Evolutionary conservation across 352 stramenopile genomes (phyloP).

Genomic region (Globisporangium irregulare): DNA sequence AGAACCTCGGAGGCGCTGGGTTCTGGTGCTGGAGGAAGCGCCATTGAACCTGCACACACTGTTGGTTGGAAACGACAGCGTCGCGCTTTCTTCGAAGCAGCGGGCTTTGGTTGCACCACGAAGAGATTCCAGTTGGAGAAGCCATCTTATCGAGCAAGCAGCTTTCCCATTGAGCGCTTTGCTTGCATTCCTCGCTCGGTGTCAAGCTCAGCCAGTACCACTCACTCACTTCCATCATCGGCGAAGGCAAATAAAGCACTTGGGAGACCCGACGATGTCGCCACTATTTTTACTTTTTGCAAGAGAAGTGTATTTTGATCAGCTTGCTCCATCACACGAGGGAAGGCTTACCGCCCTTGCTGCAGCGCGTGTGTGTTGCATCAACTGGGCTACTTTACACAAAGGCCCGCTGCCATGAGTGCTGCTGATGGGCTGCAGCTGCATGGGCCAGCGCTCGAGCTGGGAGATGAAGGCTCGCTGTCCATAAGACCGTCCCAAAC

Average conservation of each 20-base stretch:
- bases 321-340: not conserved
- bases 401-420: not conserved
- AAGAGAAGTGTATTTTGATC: conserved; percentile 2
- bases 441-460: no score
- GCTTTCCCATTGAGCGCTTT: not conserved
- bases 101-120: conserved; percentile 25
- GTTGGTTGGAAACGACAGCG: conserved; percentile 18
- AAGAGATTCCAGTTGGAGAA: conserved; percentile 8
- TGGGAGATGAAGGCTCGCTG: not conserved
- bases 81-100: conserved; percentile 30
- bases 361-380: not conserved
- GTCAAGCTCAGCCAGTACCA: no score
- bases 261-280: not conserved
- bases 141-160: conserved; percentile 4
- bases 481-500: not conserved
- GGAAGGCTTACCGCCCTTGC: not conserved
- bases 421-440: no score
- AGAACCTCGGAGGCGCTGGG: conserved; percentile 18
- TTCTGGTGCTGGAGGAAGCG: conserved; percentile 48
- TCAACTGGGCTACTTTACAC: not conserved
- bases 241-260: not conserved
- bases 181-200: not conserved
- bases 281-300: not conserved
- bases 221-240: no score
- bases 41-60: conserved; percentile 55